phyloP scores from a whole-genome alignment of 768 basidiomycete species.

The Lepiota venenata region DNA sequence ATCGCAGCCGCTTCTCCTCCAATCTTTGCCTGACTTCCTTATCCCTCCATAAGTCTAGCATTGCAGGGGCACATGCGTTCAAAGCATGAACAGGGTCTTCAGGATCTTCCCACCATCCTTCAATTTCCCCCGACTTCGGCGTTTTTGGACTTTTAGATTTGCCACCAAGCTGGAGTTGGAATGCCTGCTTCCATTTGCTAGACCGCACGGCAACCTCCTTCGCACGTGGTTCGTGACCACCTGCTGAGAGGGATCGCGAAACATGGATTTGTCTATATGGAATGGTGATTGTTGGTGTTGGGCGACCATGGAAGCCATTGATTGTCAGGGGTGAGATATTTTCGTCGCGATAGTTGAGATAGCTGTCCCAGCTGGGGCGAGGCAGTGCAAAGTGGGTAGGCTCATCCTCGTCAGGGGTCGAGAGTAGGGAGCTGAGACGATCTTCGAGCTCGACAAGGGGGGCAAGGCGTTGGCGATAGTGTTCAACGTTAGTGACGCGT shows the following conservation, averaged over 20 bases:
- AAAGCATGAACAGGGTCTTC: constrained; percentile 76
- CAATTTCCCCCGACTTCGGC: constrained; percentile 66
- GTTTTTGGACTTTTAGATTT: constrained; percentile 67
- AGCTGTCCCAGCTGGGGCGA: constrained; percentile 35
- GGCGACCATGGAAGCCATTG: constrained; percentile 33
- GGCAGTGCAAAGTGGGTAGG: constrained; percentile 50
- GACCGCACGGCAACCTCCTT: constrained; percentile 61
- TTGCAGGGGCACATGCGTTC: constrained; percentile 57
- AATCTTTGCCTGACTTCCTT: constrained; percentile 59
- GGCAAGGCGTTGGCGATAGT: constrained; percentile 58
- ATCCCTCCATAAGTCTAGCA: constrained; percentile 78
- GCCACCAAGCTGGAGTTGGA: constrained; percentile 44
- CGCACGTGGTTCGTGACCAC: constrained; percentile 16
- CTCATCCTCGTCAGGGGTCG: constrained; percentile 70
- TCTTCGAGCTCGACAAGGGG: constrained; percentile 71
- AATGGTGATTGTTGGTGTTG: constrained; percentile 46
- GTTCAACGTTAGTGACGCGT: constrained; percentile 55
- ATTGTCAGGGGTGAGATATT: constrained; percentile 21
- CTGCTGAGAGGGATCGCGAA: constrained; percentile 16
- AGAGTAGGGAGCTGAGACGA: constrained; percentile 61
- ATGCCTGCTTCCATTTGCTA: constrained; percentile 68
- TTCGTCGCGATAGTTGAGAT: constrained; percentile 22
- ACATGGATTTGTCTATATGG: constrained; percentile 32
- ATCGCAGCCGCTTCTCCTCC: constrained; percentile 58
- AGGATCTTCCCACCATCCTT: constrained; percentile 86